phyloP scores from a whole-genome alignment of 2,329 filamentous ascomycete species.

The Diplodia sapinea region DNA sequence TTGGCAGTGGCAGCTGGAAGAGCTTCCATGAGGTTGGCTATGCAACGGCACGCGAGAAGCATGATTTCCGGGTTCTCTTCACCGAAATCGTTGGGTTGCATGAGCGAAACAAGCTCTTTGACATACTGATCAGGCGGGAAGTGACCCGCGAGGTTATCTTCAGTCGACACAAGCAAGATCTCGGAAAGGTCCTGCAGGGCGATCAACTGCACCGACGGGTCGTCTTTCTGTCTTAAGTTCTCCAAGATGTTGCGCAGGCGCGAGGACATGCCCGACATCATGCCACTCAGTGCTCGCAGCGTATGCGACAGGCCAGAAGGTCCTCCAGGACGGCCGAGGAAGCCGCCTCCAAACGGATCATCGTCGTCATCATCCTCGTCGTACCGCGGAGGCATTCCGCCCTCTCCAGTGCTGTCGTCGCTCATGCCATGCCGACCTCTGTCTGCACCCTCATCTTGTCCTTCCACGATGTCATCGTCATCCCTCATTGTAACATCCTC shows the following conservation, averaged over 20 bases:
- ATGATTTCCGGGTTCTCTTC: slow-evolving; percentile 97
- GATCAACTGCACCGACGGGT: slow-evolving; percentile 85
- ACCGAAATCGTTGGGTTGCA: slow-evolving; percentile 86
- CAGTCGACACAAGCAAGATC: slow-evolving; percentile 89
- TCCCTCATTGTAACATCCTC: slow-evolving; percentile 75
- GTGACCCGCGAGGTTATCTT: slow-evolving; percentile 93
- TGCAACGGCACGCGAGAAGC: slow-evolving; percentile 91
- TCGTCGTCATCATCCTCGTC: slow-evolving; percentile 62
- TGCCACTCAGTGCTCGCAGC: slow-evolving; percentile 83
- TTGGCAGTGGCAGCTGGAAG: slow-evolving; percentile 90
- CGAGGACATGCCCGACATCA: slow-evolving; percentile 84
- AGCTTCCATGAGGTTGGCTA: slow-evolving; percentile 98
- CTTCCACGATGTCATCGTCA: slow-evolving; percentile 63
- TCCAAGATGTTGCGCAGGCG: slow-evolving; percentile 70
- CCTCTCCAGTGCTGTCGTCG: slow-evolving; percentile 70
- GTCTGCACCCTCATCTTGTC: slow-evolving; percentile 44
- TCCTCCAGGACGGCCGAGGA: slow-evolving; percentile 71
- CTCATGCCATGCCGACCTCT: slow-evolving; percentile 47
- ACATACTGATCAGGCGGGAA: slow-evolving; percentile 95
- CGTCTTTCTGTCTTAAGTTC: slow-evolving; percentile 77
- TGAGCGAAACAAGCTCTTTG: slow-evolving; percentile 88
- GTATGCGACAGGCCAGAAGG: slow-evolving; percentile 75
- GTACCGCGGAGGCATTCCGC: slow-evolving; percentile 58
- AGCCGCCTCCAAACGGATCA: slow-evolving; percentile 64
- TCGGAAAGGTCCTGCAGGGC: slow-evolving; percentile 93